These are phyloP conservation scores for Penicillium vulpinum DNA, from an alignment of 2,329 filamentous ascomycete genomes.

Conservation along the genomic window DNA sequence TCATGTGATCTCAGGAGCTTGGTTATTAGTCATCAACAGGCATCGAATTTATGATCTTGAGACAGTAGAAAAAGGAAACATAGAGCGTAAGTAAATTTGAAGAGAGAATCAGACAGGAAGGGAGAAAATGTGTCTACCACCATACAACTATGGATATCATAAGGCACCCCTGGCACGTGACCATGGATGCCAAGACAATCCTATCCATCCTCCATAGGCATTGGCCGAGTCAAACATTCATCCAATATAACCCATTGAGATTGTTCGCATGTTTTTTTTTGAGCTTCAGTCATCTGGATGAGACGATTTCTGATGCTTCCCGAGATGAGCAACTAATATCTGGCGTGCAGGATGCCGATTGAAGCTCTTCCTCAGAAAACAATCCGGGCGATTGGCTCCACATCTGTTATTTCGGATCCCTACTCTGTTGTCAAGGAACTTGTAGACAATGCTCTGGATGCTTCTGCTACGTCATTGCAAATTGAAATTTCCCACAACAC, in stretches of 20 bases:
- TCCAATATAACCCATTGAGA: not conserved
- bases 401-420: slow-evolving; percentile 58
- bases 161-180: not conserved
- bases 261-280: not conserved
- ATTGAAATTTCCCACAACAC: slow-evolving; percentile 61
- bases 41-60: too few relatives aligned
- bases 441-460: slow-evolving; percentile 67
- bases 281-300: not conserved
- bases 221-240: not conserved
- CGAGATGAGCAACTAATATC: slow-evolving; percentile 10
- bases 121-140: too few relatives aligned
- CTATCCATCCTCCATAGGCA: slow-evolving; percentile 1
- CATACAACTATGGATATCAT: too few relatives aligned
- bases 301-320: not conserved
- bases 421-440: slow-evolving; percentile 64
- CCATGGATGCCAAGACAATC: not conserved
- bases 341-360: slow-evolving; percentile 45
- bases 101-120: not conserved
- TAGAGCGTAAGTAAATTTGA: too few relatives aligned
- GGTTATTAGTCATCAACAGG: too few relatives aligned
- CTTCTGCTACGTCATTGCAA: slow-evolving; percentile 57
- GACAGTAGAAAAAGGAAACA: too few relatives aligned
- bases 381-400: slow-evolving; percentile 56
- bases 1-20: too few relatives aligned
- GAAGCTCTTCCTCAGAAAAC: slow-evolving; percentile 43